phyloP scores from a whole-genome alignment of 352 stramenopile genomes.

The Globisporangium irregulare region DNA sequence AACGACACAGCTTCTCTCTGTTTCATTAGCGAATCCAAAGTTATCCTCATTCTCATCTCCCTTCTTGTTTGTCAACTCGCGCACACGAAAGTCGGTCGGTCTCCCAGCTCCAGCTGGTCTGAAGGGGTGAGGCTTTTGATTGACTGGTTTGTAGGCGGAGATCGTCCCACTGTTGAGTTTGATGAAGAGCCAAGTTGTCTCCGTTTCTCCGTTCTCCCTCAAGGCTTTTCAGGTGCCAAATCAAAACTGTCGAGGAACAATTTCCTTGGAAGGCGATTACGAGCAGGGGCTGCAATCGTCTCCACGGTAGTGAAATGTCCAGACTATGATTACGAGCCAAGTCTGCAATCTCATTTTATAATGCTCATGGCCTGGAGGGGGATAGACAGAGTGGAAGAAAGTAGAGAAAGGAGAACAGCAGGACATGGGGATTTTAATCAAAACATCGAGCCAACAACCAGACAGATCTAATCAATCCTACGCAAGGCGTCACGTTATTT shows the following conservation, averaged over 20 bases:
- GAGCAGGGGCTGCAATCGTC: neutral
- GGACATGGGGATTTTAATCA: neutral
- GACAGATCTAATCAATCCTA: neutral
- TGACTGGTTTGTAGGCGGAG: neutral
- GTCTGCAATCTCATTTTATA: neutral
- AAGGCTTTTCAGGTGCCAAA: neutral
- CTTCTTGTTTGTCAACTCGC: neutral
- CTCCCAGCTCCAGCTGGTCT: neutral
- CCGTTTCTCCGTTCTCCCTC: neutral
- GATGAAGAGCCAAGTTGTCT: neutral
- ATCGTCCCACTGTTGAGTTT: neutral
- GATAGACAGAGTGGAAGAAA: neutral
- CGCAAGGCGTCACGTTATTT: neutral
- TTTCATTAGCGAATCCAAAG: slow-evolving; percentile 2
- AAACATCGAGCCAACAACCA: neutral
- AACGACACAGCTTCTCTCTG: neutral
- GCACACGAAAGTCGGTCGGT: neutral
- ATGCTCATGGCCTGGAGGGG: neutral
- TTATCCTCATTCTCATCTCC: neutral
- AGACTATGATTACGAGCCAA: neutral
- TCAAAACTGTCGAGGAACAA: neutral
- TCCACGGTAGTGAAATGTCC: neutral
- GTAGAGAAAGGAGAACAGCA: neutral
- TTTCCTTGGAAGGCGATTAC: neutral
- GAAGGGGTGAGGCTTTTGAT: neutral